These are phyloP conservation scores for Diaporthe sp. DNA, from an alignment of 2,329 filamentous ascomycete genomes.

Conservation along the genomic window DNA sequence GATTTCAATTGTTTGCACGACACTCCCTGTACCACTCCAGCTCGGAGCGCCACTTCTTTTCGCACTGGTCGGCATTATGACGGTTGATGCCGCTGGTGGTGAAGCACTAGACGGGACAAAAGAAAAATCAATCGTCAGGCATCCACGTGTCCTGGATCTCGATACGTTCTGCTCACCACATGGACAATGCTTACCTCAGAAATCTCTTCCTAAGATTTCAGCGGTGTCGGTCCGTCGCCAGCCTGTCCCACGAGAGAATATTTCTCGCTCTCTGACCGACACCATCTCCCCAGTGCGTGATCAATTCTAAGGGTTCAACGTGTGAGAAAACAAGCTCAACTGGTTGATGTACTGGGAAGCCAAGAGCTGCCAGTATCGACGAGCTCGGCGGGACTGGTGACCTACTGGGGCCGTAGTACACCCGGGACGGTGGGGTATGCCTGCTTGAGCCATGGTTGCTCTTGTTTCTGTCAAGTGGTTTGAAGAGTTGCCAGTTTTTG, in stretches of 20 bases:
- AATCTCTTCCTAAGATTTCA: neutral
- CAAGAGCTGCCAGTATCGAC: neutral
- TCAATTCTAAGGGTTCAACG: neutral
- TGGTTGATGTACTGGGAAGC: neutral
- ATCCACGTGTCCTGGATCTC: neutral
- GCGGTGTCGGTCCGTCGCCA: neutral
- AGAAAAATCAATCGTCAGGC: neutral
- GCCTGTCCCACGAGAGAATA: neutral
- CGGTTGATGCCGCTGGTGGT: too few relatives aligned
- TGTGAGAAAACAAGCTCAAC: neutral
- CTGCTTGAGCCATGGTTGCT: too few relatives aligned
- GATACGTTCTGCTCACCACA: accelerated
- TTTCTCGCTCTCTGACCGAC: neutral
- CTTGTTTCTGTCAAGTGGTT: neutral
- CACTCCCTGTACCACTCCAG: too few relatives aligned
- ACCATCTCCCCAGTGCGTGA: neutral
- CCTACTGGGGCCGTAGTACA: too few relatives aligned
- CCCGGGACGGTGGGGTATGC: too few relatives aligned
- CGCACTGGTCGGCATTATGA: too few relatives aligned
- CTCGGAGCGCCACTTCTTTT: too few relatives aligned
- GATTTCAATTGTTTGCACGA: too few relatives aligned
- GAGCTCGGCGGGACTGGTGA: too few relatives aligned
- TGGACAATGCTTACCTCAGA: neutral
- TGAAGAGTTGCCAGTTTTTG: too few relatives aligned
- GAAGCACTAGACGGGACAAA: too few relatives aligned